Evolutionary conservation across 2,329 filamentous ascomycete species (phyloP).

Genomic region (Cephalotrichum gorgonifer): DNA sequence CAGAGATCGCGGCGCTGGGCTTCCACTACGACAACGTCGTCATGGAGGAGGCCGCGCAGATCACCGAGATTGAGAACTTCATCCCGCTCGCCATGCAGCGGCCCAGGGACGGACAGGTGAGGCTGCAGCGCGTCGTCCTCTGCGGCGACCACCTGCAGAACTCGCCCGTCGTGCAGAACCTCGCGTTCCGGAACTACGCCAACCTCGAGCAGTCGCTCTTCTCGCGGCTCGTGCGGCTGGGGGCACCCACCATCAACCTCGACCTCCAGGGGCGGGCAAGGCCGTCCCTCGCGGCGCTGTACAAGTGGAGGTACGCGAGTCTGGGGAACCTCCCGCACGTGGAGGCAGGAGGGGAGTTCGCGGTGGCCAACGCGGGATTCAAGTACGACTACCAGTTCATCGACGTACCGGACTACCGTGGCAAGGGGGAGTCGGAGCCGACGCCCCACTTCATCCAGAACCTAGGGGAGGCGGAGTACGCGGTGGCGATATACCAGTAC

Average conservation of each 20-base stretch:
- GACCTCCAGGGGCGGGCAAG: conserved; percentile 91
- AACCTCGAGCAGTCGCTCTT: conserved; percentile 96
- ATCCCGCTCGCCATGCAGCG: conserved; percentile 90
- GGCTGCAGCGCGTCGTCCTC: conserved; percentile 78
- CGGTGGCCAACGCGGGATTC: conserved; percentile 81
- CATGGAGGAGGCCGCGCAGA: conserved; percentile 97
- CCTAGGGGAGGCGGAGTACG: conserved; percentile 91
- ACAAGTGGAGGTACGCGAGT: conserved; percentile 83
- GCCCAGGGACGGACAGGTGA: conserved; percentile 59
- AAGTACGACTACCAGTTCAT: conserved; percentile 95
- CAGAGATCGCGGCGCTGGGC: conserved; percentile 82
- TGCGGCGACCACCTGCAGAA: conserved; percentile 97
- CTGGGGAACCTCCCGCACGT: conserved; percentile 73
- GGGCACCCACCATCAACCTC: conserved; percentile 81
- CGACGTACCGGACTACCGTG: conserved; percentile 88
- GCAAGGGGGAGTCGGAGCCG: conserved; percentile 77
- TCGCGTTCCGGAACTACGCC: conserved; percentile 88
- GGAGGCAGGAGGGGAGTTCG: conserved; percentile 58
- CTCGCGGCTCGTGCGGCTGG: conserved; percentile 77
- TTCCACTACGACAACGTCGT: conserved; percentile 97
- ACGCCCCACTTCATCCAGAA: conserved; percentile 95
- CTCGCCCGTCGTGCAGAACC: conserved; percentile 87
- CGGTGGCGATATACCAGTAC: conserved; percentile 90
- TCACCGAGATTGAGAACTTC: conserved; percentile 96
- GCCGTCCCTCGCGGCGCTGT: conserved; percentile 76